Evolutionary conservation across 2,329 filamentous ascomycete genomes (phyloP).

Genomic region (Thielaviopsis euricoi): DNA sequence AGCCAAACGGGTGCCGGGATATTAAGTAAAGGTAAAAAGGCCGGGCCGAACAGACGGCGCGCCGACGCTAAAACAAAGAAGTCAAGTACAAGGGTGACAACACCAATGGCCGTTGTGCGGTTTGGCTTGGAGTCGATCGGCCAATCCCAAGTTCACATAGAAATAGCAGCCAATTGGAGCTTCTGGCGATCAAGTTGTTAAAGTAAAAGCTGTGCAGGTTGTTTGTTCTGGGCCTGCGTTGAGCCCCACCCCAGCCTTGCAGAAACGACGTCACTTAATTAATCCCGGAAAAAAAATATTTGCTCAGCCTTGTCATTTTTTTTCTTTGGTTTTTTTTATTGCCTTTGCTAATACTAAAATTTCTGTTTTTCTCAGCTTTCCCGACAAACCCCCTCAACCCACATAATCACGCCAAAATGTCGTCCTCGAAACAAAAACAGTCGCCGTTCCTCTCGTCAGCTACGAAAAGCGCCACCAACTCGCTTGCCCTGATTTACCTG

Average conservation of each 20-base stretch:
- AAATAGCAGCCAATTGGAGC: neutral
- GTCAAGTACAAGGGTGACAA: neutral
- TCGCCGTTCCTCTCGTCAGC: constrained; percentile 73
- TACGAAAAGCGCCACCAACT: constrained; percentile 40
- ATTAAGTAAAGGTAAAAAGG: neutral
- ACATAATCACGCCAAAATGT: neutral
- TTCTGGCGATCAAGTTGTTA: neutral
- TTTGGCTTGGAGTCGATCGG: neutral
- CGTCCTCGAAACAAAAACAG: constrained; percentile 2
- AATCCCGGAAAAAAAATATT: constrained; percentile 4
- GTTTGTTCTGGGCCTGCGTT: neutral
- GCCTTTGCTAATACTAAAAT: neutral
- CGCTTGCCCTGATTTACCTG: constrained; percentile 71
- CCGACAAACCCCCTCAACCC: neutral
- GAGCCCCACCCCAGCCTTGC: constrained; percentile 11
- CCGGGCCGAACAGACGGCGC: neutral
- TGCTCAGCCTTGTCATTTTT: constrained; percentile 10
- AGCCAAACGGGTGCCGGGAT: neutral
- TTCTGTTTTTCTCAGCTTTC: neutral
- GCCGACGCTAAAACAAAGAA: neutral
- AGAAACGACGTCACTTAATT: constrained; percentile 10
- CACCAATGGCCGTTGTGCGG: neutral
- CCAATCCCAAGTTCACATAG: too few species aligned
- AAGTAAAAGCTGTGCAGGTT: neutral
- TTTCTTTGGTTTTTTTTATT: neutral